Conservation (phyloP, 2,329 filamentous ascomycete genomes). For the Aureobasidium sp. region DNA sequence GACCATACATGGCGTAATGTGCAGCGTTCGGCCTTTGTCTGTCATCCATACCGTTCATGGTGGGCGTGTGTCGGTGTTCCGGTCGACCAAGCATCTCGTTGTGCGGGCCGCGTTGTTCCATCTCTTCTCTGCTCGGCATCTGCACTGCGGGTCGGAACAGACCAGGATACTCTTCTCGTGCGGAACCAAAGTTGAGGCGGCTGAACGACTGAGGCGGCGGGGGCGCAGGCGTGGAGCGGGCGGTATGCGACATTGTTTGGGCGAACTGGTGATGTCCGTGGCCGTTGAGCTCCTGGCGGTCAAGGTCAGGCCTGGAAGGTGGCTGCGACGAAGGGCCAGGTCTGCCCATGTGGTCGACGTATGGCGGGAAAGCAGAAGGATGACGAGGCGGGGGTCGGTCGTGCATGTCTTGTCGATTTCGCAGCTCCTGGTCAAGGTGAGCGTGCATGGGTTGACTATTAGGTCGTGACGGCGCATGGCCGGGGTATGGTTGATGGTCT, state of each 20-base stretch:
- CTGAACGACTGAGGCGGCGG: slow-evolving; percentile 15
- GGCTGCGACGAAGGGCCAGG: background rate
- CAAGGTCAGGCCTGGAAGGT: slow-evolving; percentile 2
- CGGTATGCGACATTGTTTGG: slow-evolving; percentile 9
- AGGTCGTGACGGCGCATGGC: slow-evolving; percentile 22
- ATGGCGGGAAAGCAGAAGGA: slow-evolving; percentile 6
- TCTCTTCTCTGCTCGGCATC: slow-evolving; percentile 5
- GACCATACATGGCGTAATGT: slow-evolving; percentile 6
- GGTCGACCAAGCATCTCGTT: slow-evolving; percentile 1
- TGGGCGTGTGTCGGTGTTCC: slow-evolving; percentile 9
- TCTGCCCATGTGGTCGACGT: slow-evolving; percentile 3
- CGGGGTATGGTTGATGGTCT: slow-evolving; percentile 1
- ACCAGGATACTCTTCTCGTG: slow-evolving; percentile 27
- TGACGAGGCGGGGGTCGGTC: background rate
- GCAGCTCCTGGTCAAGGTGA: slow-evolving; percentile 16
- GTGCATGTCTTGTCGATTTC: slow-evolving; percentile 15
- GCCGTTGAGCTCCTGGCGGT: background rate
- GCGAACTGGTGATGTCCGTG: background rate
- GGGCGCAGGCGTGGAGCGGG: slow-evolving; percentile 9
- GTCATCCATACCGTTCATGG: slow-evolving; percentile 1
- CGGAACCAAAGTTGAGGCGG: slow-evolving; percentile 22
- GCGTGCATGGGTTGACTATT: slow-evolving; percentile 28
- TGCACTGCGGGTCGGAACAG: slow-evolving; percentile 24
- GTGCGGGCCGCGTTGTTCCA: slow-evolving; percentile 11
- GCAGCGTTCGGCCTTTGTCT: background rate